Evolutionary conservation across 116 monocot genomes (phyloP), one percentile per base, ranked within the genome.

Genomic region (Iris pallida): DNA sequence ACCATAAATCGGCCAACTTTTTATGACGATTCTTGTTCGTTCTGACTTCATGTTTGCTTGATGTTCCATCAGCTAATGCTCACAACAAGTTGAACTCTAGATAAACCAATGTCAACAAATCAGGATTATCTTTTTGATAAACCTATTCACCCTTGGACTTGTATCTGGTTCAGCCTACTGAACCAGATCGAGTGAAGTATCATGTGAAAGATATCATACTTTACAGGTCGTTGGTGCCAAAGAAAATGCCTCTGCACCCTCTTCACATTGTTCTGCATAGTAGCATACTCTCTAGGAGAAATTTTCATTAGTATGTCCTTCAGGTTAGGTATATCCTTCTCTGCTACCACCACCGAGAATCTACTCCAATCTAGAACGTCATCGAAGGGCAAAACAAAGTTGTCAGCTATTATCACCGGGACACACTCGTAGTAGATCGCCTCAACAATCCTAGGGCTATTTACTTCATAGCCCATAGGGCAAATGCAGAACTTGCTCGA

Each of bases 391-490:
- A 77, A 70, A 12, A 71, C 77, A 57, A 85, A 85, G 53, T 80
- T 80, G 53, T 85, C 80, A 6, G 84, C 80, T 70, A 85, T 80
- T 69, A 85, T 80, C 42, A 85, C 84, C 1, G 84, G 84, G 5
- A 85, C 84, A 62, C 84, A 85, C 67, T 77, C 84, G 41, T 80
- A 85, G 44, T 80, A 74, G 49, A 85, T 57, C 2, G 84, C 80
- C 66, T 85, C 84, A 17, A 85, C 84, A 13, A 85, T 80, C 53
- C 84, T 73, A 1, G 80, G 84, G 71, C 84, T 80, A 58, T 85
- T 85, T 30, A 85, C 84, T 70, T 85, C 84, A 46, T 77, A 85
- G 14, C 84, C 84, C 80, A 85, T 85, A 0, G 84, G 84, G 45
- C 84, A 85, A 61, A 85, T 77, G 77, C 84, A 85, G 43, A 71